Percentiles rank a stretch among this genome's conserved stretches.
These are phyloP conservation scores for Eucalyptus virginea DNA, from an alignment of 345 rosid species.

Conservation along the genomic window DNA sequence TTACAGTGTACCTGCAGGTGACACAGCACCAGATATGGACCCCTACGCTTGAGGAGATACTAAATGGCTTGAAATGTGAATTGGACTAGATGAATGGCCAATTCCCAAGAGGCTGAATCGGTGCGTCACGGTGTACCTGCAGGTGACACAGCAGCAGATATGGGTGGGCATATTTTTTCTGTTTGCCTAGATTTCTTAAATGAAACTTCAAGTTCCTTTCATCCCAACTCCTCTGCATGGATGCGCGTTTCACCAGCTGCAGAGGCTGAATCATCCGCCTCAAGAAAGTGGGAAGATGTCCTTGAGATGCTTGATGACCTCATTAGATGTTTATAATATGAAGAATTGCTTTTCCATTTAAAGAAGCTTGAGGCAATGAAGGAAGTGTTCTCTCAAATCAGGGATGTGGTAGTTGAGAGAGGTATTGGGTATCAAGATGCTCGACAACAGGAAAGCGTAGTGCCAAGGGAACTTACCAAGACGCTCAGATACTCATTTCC, in stretches of 20 bases:
- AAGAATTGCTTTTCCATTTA: constrained; percentile 31
- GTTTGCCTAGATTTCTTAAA: constrained; percentile 52
- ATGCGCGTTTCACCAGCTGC: constrained; percentile 40
- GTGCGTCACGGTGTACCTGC: too few species aligned
- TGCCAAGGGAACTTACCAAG: constrained; percentile 53
- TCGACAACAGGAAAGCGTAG: constrained; percentile 48
- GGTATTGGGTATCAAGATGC: constrained; percentile 53
- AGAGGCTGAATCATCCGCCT: constrained; percentile 2
- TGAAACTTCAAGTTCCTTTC: constrained; percentile 17
- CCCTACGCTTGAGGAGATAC: constrained; percentile 41
- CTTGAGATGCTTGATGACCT: too few species aligned
- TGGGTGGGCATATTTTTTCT: constrained; percentile 49
- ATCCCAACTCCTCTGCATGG: constrained; percentile 43
- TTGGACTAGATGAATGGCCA: constrained; percentile 21
- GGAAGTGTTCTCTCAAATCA: constrained; percentile 62
- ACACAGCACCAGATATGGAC: constrained; percentile 64
- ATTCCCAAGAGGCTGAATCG: not conserved
- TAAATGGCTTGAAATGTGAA: constrained; percentile 38
- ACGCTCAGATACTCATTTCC: constrained; percentile 53
- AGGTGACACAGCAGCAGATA: constrained; percentile 8
- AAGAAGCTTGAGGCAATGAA: constrained; percentile 60
- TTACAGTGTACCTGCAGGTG: constrained; percentile 50
- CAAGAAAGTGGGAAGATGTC: constrained; percentile 59
- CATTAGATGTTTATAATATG: constrained; percentile 20
- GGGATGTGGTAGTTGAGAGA: constrained; percentile 49